These are phyloP conservation scores for Annona cherimola DNA, from an alignment of 164 flowering plant genomes.

Conservation along the genomic window DNA sequence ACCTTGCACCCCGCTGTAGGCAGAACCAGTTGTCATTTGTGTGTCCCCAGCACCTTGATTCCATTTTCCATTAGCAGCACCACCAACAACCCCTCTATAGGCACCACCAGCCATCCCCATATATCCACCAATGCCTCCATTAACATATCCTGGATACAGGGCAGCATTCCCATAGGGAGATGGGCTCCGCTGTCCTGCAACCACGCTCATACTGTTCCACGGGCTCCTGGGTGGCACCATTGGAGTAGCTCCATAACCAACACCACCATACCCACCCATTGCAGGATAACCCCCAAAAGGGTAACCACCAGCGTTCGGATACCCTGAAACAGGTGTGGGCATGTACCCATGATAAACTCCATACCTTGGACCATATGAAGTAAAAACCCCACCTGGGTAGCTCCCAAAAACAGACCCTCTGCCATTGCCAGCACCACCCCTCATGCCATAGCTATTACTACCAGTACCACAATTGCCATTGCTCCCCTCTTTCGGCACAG, in stretches of 20 bases:
- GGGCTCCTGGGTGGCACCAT: conserved; percentile 11
- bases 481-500: conserved; percentile 49
- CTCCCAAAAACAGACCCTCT: conserved; percentile 4
- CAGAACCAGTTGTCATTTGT: conserved; percentile 10
- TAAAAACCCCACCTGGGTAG: conserved; percentile 6
- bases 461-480: neutral
- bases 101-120: conserved; percentile 22
- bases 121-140: conserved; percentile 28
- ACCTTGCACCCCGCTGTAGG: neutral
- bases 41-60: conserved; percentile 19
- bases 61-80: conserved; percentile 24
- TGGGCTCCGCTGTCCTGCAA: conserved; percentile 10
- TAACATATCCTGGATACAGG: conserved; percentile 29
- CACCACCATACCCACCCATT: conserved; percentile 13
- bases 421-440: conserved; percentile 4
- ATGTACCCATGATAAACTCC: conserved; percentile 10
- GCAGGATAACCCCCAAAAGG: conserved; percentile 4
- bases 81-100: conserved; percentile 20
- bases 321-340: conserved; percentile 9
- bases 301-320: conserved; percentile 6
- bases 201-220: conserved; percentile 15
- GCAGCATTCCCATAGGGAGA: conserved; percentile 7
- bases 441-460: neutral
- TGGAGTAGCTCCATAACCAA: conserved; percentile 12
- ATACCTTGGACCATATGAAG: conserved; percentile 14